These are phyloP conservation scores for Geotrichum siamense DNA, from an alignment of 1,139 yeast genomes.

Conservation along the genomic window DNA sequence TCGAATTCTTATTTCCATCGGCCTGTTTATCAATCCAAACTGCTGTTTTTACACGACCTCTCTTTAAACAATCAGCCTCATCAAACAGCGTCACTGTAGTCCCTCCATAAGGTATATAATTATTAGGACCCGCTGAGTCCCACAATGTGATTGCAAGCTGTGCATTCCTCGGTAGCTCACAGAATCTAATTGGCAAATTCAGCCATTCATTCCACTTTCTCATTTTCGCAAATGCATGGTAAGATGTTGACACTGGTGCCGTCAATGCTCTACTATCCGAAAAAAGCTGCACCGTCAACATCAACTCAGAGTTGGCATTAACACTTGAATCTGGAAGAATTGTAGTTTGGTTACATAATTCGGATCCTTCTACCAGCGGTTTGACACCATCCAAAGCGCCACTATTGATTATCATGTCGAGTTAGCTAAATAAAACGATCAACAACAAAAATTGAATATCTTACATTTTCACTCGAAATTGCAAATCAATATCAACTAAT, in stretches of 20 bases:
- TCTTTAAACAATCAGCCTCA: constrained; percentile 41
- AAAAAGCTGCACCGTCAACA: constrained; percentile 54
- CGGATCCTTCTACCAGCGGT: constrained; percentile 44
- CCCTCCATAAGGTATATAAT: constrained; percentile 48
- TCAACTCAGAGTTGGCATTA: constrained; percentile 49
- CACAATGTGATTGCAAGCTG: constrained; percentile 55
- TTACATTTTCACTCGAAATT: constrained; percentile 44
- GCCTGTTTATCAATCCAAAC: constrained; percentile 36
- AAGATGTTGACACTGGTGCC: constrained; percentile 59
- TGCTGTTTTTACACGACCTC: constrained; percentile 50
- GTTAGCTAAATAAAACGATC: constrained; percentile 6
- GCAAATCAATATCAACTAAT: constrained; percentile 61
- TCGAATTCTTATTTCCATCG: constrained; percentile 29
- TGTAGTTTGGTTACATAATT: constrained; percentile 30
- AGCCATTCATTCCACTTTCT: constrained; percentile 55
- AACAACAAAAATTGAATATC: constrained; percentile 13
- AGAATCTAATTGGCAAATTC: constrained; percentile 59
- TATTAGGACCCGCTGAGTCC: constrained; percentile 53
- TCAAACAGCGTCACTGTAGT: constrained; percentile 59
- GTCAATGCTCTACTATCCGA: constrained; percentile 59
- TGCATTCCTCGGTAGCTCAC: constrained; percentile 59
- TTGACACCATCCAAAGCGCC: constrained; percentile 40
- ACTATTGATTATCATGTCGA: constrained; percentile 7
- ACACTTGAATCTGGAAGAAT: constrained; percentile 34
- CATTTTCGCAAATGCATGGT: constrained; percentile 48